Base-by-base conservation (phyloP, 2,329 filamentous ascomycete species). In the Aspergillus thermomutatus region DNA sequence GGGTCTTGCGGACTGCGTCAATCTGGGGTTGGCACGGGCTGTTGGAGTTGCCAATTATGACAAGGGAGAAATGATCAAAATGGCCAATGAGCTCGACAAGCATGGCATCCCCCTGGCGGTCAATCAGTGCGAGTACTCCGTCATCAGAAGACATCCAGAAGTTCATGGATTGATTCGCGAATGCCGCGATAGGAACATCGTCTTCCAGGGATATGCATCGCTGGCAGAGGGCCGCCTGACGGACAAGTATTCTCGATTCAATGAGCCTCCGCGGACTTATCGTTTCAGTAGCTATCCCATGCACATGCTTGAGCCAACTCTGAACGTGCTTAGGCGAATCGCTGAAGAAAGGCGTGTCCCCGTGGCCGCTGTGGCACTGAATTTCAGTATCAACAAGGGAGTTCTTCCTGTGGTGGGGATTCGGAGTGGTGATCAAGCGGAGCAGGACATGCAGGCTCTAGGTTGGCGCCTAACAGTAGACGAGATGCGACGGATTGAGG, bases 11-110 rank as follows among this genome's bases (percentile, higher is more conserved):
- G 70, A 76, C 23, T 79, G 77, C 58, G 76, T 79, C 14, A 68
- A 79, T 31, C 57, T 67, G 10, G 77, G 77, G 0, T 65, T 79
- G 47, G 66, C 76, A 2, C 73, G 72, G 28, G 69, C 73, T 1
- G 72, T 80, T 1, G 77, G 75, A 5, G 77, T 80, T 3, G 74
- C 75, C 51, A 79, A 79, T 62, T 79, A 79, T 62, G 67, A 67
- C 59, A 66, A 61, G 31, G 69, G 74, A 25, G 74, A 78, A 54
- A 76, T 78, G 75, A 56, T 78, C 49, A 61, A 69, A 56, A 77
- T 79, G 71, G 65, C 72, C 47, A 72, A 76, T n/a, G 77, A 72
- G 52, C 63, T 79, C 47, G 67, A 63, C 17, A 69, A 71, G 58
- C 69, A 70, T 40, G 68, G 66, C 1, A 55, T 78, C 4, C 75